Conservation (phyloP, 2,329 filamentous ascomycete genomes). For the Macrophomina pseudophaseolina region DNA sequence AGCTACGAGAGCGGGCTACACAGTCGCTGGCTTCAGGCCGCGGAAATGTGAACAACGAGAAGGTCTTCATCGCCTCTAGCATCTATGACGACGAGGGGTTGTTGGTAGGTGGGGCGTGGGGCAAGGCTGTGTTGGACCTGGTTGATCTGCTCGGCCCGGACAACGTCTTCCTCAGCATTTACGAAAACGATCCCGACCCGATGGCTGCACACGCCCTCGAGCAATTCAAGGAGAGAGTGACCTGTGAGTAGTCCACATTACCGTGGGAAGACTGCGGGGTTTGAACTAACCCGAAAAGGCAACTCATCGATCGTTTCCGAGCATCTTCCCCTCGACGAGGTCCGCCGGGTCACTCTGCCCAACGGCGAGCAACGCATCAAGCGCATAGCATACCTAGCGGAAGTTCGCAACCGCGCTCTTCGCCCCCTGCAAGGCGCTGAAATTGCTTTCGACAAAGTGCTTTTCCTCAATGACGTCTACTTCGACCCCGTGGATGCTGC, state of each 20-base stretch:
- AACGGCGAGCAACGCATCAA: slow-evolving; percentile 69
- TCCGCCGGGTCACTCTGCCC: slow-evolving; percentile 66
- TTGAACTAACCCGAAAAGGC: slow-evolving; percentile 36
- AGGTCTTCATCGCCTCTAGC: slow-evolving; percentile 75
- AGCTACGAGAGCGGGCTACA: slow-evolving; percentile 44
- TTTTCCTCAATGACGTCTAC: slow-evolving; percentile 71
- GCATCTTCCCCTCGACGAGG: slow-evolving; percentile 60
- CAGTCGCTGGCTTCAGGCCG: slow-evolving; percentile 40
- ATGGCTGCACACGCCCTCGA: slow-evolving; percentile 61
- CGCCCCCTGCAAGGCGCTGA: slow-evolving; percentile 61
- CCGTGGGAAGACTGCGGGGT: neutral
- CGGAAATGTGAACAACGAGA: slow-evolving; percentile 63
- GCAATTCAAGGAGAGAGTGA: slow-evolving; percentile 57
- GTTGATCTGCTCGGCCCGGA: slow-evolving; percentile 69
- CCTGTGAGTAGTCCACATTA: slow-evolving; percentile 41
- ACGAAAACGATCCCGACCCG: slow-evolving; percentile 71
- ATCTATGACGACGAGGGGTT: slow-evolving; percentile 68
- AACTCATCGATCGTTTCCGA: slow-evolving; percentile 62
- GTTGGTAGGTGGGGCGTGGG: slow-evolving; percentile 69
- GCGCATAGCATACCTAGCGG: slow-evolving; percentile 74
- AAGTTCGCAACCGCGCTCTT: slow-evolving; percentile 73
- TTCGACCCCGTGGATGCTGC: slow-evolving; percentile 64
- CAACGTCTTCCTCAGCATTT: slow-evolving; percentile 74
- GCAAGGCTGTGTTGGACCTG: slow-evolving; percentile 62
- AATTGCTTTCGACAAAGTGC: slow-evolving; percentile 64